A percentile compares a stretch with the other conserved stretches of the same genome.
Conservation (phyloP, 2,329 filamentous ascomycete species). For the Pseudocercospora ulei region DNA sequence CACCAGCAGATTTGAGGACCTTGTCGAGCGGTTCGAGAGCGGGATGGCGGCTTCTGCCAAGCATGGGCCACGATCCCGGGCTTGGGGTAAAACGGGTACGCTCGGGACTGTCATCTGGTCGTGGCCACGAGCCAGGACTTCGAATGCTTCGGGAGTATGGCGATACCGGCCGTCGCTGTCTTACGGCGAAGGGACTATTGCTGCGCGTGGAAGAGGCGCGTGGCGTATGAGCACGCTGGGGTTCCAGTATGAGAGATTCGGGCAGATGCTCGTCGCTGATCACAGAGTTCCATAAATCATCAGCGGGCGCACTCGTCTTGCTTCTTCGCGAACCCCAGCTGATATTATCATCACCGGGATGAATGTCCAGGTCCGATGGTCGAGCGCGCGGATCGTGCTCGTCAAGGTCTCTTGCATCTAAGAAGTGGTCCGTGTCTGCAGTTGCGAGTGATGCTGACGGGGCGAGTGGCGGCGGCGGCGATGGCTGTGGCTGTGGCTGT, state of each 20-base stretch:
- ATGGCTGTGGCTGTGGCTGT: background rate
- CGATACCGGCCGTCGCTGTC: conserved; percentile 23
- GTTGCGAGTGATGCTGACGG: conserved; percentile 4
- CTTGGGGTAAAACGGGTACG: conserved; percentile 17
- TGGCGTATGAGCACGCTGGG: conserved; percentile 17
- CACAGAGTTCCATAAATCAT: conserved; percentile 32
- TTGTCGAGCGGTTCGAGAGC: conserved; percentile 22
- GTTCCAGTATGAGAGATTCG: conserved; percentile 23
- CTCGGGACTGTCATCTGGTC: conserved; percentile 21
- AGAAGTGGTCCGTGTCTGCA: conserved; percentile 36
- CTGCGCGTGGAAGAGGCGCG: conserved; percentile 17
- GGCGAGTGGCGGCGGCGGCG: conserved; percentile 1
- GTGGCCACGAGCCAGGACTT: conserved; percentile 30
- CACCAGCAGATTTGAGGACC: conserved; percentile 11
- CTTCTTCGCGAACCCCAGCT: conserved; percentile 33
- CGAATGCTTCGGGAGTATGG: conserved; percentile 23
- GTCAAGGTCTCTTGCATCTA: conserved; percentile 37
- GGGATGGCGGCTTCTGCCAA: conserved; percentile 21
- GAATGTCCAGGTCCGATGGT: conserved; percentile 28
- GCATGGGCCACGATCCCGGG: conserved; percentile 26
- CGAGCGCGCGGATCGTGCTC: conserved; percentile 14
- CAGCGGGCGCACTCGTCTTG: conserved; percentile 21
- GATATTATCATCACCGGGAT: conserved; percentile 34
- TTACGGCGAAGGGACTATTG: conserved; percentile 18
- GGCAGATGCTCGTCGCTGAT: conserved; percentile 29